Conservation (phyloP, 129 eudicot species). For the Smallanthus sonchifolius region DNA sequence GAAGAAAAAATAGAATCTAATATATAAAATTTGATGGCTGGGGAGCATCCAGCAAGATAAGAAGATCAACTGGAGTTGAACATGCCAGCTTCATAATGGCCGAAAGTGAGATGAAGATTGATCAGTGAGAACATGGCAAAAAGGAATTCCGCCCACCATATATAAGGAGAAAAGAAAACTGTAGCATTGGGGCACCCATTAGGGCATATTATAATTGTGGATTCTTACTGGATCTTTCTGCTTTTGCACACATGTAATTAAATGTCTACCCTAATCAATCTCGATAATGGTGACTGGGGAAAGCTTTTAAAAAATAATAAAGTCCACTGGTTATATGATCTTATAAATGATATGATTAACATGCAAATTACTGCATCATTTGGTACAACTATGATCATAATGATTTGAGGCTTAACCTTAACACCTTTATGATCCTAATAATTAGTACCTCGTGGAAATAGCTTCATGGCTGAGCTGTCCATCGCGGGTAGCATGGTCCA, state of each 20-base stretch:
- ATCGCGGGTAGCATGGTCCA: too few species aligned
- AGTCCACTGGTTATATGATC: not conserved
- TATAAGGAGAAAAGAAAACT: too few species aligned
- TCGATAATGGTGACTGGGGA: not conserved
- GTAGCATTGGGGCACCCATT: not conserved
- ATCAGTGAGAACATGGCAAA: conserved; percentile 19
- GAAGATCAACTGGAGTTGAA: conserved; percentile 9
- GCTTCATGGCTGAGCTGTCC: too few species aligned
- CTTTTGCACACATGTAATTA: not conserved
- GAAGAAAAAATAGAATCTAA: not conserved
- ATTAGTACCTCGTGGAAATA: too few species aligned
- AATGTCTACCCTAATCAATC: conserved; percentile 2
- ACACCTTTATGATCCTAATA: too few species aligned
- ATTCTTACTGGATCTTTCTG: conserved; percentile 8
- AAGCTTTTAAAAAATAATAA: not conserved
- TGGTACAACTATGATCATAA: not conserved
- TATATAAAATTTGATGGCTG: conserved; percentile 2
- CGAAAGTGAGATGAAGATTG: conserved; percentile 24
- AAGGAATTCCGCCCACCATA: conserved; percentile 10
- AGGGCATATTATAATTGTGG: conserved; percentile 2
- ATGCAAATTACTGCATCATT: conserved; percentile 4
- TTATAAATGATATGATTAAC: conserved; percentile 4
- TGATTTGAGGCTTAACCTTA: conserved; percentile 16
- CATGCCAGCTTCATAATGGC: conserved; percentile 9
- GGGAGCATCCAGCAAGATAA: not conserved